phyloP scores from a whole-genome alignment of 257 asterid genomes.

The Ligustrum vulgare region DNA sequence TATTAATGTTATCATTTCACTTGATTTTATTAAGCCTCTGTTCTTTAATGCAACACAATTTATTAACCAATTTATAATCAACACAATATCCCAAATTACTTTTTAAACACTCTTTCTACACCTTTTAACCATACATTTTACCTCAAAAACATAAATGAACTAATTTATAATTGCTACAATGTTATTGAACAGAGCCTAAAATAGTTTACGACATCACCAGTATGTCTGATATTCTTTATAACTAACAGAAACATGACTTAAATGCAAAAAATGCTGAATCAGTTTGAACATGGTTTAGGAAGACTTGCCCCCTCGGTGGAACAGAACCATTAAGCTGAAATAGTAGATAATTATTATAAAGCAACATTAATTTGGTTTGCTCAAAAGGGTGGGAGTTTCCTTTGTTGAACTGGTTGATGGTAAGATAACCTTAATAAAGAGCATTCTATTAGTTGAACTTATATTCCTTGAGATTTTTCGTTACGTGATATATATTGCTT shows the following conservation, averaged over 20 bases:
- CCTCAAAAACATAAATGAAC: too few relatives aligned
- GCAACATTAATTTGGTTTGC: constrained; percentile 8
- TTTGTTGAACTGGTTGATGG: constrained; percentile 15
- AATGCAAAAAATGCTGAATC: not conserved
- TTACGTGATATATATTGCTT: not conserved
- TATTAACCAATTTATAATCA: too few relatives aligned
- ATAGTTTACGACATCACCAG: not conserved
- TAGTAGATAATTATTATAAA: constrained; percentile 8
- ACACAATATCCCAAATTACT: too few relatives aligned
- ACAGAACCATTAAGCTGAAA: constrained; percentile 13
- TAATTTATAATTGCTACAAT: too few relatives aligned
- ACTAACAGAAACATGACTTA: not conserved
- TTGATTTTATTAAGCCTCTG: not conserved
- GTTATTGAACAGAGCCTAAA: too few relatives aligned
- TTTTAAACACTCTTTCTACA: too few relatives aligned
- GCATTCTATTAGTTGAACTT: constrained; percentile 12
- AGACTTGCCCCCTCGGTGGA: not conserved
- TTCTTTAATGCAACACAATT: too few relatives aligned
- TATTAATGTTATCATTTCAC: not conserved
- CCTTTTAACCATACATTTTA: too few relatives aligned
- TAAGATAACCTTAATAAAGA: not conserved
- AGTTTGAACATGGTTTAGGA: constrained; percentile 2
- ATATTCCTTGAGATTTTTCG: constrained; percentile 14
- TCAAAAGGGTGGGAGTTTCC: constrained; percentile 1
- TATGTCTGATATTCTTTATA: not conserved